A percentile compares a stretch with the other conserved stretches of the same genome.
These are phyloP conservation scores for Martensiomyces pterosporus DNA, from an alignment of 192 early-diverging fungal species.

Conservation along the genomic window DNA sequence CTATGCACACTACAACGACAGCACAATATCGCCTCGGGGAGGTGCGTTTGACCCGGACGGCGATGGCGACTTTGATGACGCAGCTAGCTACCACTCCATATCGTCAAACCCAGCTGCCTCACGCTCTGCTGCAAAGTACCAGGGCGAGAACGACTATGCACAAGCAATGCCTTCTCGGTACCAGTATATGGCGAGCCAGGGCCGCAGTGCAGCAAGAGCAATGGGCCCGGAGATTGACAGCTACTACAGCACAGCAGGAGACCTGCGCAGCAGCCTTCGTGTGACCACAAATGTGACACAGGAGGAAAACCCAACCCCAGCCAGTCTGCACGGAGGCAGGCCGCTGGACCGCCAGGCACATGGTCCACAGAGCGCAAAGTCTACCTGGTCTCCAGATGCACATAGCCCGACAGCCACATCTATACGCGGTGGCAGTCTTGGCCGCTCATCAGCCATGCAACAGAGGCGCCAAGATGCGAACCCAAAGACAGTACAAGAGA, in stretches of 20 bases:
- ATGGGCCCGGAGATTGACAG: constrained; percentile 21
- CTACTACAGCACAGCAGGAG: constrained; percentile 31
- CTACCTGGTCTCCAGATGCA: not conserved
- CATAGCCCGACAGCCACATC: constrained; percentile 1
- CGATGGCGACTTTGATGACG: constrained; percentile 45
- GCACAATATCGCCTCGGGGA: constrained; percentile 10
- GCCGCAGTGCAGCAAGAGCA: constrained; percentile 10
- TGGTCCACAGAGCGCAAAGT: not conserved
- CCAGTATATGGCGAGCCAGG: constrained; percentile 25
- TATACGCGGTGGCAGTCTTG: not conserved
- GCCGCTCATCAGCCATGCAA: constrained; percentile 8
- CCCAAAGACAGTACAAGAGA: constrained; percentile 29
- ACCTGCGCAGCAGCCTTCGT: constrained; percentile 21
- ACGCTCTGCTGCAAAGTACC: constrained; percentile 8
- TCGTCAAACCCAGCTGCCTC: constrained; percentile 37
- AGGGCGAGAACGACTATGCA: constrained; percentile 13
- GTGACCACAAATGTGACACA: constrained; percentile 3
- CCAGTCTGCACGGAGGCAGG: too few relatives aligned
- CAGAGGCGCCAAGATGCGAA: constrained; percentile 3
- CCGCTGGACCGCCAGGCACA: too few relatives aligned
- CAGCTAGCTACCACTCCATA: constrained; percentile 52
- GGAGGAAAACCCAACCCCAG: too few relatives aligned
- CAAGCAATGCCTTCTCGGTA: constrained; percentile 35
- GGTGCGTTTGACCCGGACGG: constrained; percentile 23
- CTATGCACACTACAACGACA: constrained; percentile 7